Evolutionary conservation across 1,284 basidiomycete species (phyloP).

Genomic region (Tylopilus sp.): DNA sequence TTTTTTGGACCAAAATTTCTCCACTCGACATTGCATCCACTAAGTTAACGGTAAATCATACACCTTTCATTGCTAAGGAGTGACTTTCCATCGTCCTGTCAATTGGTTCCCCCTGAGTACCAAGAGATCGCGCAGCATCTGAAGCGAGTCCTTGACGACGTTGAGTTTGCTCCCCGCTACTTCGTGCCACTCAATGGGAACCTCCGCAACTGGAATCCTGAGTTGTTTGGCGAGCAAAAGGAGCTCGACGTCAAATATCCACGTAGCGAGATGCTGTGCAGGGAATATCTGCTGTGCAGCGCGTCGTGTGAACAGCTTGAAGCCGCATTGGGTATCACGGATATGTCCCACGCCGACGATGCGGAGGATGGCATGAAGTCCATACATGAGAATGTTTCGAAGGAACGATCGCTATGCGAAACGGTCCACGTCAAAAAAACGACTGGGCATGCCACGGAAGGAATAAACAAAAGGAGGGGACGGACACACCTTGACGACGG

Average conservation of each 20-base stretch:
- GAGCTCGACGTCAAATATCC: conserved; percentile 96
- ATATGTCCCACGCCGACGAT: conserved; percentile 85
- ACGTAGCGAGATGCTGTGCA: conserved; percentile 75
- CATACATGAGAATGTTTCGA: conserved; percentile 91
- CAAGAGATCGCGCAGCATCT: conserved; percentile 86
- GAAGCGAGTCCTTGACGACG: conserved; percentile 76
- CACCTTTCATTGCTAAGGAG: conserved; percentile 20
- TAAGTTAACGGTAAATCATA: conserved; percentile 32
- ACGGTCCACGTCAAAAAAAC: not conserved
- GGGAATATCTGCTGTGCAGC: conserved; percentile 83
- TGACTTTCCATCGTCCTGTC: conserved; percentile 62
- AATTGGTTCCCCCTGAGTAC: conserved; percentile 81
- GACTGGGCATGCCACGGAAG: not conserved
- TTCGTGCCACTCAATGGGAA: conserved; percentile 89
- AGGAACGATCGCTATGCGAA: conserved; percentile 69
- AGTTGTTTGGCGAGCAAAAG: conserved; percentile 82
- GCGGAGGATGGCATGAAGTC: conserved; percentile 79
- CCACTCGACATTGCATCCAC: conserved; percentile 11
- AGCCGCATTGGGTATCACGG: conserved; percentile 93
- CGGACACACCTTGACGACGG: conserved; percentile 81
- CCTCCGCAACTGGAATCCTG: conserved; percentile 75
- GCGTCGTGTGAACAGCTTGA: conserved; percentile 85
- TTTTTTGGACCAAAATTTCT: conserved; percentile 18
- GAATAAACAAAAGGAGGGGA: not conserved
- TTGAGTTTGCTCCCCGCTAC: conserved; percentile 89